These are phyloP conservation scores for Thielaviopsis ethacetica DNA, from an alignment of 2,329 filamentous ascomycete genomes.

Conservation along the genomic window DNA sequence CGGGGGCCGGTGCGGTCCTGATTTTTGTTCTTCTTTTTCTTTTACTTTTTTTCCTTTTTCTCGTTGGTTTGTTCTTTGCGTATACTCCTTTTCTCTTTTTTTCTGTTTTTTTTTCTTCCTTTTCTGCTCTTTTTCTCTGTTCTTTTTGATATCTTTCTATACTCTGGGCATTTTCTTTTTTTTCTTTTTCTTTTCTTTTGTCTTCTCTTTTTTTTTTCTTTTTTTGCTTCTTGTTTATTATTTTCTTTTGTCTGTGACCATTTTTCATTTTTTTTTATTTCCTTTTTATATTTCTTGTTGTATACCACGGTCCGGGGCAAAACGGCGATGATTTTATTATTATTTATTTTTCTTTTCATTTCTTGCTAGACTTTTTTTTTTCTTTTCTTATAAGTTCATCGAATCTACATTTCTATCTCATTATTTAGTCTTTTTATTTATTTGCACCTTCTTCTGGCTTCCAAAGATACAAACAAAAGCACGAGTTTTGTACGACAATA, in stretches of 20 bases:
- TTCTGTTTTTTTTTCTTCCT: constrained; percentile 3
- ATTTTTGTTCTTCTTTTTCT: constrained; percentile 7
- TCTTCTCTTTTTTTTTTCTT: constrained; percentile 15
- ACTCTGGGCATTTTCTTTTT: background rate
- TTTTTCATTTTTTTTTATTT: background rate
- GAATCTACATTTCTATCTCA: background rate
- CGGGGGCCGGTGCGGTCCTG: background rate
- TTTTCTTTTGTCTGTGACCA: background rate
- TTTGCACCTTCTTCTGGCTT: background rate
- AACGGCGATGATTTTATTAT: constrained; percentile 6
- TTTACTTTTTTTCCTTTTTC: constrained; percentile 5
- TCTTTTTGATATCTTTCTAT: constrained; percentile 5
- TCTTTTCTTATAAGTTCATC: background rate
- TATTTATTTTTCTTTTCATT: background rate
- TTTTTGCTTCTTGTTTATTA: constrained; percentile 10
- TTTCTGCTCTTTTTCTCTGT: constrained; percentile 5
- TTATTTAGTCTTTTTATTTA: background rate
- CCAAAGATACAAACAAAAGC: background rate
- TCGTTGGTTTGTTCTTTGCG: constrained; percentile 3
- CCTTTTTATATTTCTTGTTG: constrained; percentile 17
- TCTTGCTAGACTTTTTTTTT: background rate
- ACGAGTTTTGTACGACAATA: background rate
- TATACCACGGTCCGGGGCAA: constrained; percentile 16
- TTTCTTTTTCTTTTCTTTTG: background rate
- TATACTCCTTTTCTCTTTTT: constrained; percentile 5